A percentile compares a stretch with the other conserved stretches of the same genome.
phyloP scores from a whole-genome alignment of 2,329 filamentous ascomycete species.

The Escovopsis sp. region DNA sequence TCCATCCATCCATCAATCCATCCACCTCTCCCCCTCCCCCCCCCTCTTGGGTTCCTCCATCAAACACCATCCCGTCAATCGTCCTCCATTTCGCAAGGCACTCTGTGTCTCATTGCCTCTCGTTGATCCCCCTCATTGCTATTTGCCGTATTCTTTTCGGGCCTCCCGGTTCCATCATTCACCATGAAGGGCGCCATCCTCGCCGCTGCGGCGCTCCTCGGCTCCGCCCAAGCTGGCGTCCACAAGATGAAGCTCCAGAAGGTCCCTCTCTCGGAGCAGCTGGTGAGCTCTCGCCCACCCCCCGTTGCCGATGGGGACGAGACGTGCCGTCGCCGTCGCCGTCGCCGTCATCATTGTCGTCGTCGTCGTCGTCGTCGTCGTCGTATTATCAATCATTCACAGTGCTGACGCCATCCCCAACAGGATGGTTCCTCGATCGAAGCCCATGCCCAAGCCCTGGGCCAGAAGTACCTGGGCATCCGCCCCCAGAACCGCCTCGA shows the following conservation, averaged over 20 bases:
- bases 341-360: no score
- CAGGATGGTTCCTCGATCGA: constrained; percentile 68
- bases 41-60: not conserved
- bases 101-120: not conserved
- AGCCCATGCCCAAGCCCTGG: constrained; percentile 65
- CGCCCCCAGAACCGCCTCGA: constrained; percentile 56
- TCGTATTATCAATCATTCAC: not conserved
- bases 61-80: no score
- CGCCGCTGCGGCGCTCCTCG: constrained; percentile 66
- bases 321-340: no score
- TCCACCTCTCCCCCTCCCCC: not conserved
- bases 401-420: constrained; percentile 7
- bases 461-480: constrained; percentile 88
- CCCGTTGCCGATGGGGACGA: no score
- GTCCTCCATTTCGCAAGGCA: no score
- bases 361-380: no score
- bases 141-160: not conserved
- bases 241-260: constrained; percentile 99
- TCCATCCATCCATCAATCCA: not conserved
- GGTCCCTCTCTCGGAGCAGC: constrained; percentile 79
- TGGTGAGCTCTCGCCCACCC: constrained; percentile 45
- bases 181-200: constrained; percentile 79
- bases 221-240: constrained; percentile 69
- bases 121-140: not conserved
- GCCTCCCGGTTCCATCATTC: constrained; percentile 16